Evolutionary conservation across 768 basidiomycete species (phyloP).

Genomic region (Rhodocollybia butyracea): DNA sequence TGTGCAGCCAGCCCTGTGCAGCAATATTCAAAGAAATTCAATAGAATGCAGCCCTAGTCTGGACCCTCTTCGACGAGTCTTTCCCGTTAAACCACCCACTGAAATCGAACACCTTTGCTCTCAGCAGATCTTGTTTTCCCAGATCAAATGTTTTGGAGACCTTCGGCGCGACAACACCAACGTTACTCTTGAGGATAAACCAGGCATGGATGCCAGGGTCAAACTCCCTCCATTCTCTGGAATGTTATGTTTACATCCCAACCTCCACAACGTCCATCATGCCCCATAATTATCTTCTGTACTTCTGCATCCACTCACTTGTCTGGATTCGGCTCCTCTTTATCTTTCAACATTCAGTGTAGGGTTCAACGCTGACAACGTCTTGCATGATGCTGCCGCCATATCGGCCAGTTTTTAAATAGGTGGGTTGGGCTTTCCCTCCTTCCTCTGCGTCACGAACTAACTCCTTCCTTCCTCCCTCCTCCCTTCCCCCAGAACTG

Average conservation of each 20-base stretch:
- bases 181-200: slow-evolving; percentile 95
- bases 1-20: slow-evolving; percentile 99
- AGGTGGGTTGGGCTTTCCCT: slow-evolving; percentile 37
- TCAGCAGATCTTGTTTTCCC: too few relatives aligned
- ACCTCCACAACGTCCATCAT: slow-evolving; percentile 15
- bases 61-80: too few relatives aligned
- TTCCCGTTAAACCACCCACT: slow-evolving; percentile 95
- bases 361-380: slow-evolving; percentile 18
- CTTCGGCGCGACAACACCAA: slow-evolving; percentile 95
- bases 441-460: slow-evolving; percentile 15
- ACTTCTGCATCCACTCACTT: slow-evolving; percentile 17
- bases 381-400: slow-evolving; percentile 16
- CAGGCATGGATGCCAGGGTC: slow-evolving; percentile 96
- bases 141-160: slow-evolving; percentile 94
- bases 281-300: slow-evolving; percentile 20
- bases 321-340: slow-evolving; percentile 19
- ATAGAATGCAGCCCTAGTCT: too few relatives aligned
- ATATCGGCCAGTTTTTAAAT: slow-evolving; percentile 42
- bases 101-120: slow-evolving; percentile 96
- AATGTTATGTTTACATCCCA: too few relatives aligned
- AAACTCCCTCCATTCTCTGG: too few relatives aligned
- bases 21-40: slow-evolving; percentile 92
- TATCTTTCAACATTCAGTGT: slow-evolving; percentile 12
- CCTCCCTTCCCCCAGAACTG: slow-evolving; percentile 57
- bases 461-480: not conserved